phyloP scores from a whole-genome alignment of 2,329 filamentous ascomycete genomes.

The Pseudogymnoascus sp. region DNA sequence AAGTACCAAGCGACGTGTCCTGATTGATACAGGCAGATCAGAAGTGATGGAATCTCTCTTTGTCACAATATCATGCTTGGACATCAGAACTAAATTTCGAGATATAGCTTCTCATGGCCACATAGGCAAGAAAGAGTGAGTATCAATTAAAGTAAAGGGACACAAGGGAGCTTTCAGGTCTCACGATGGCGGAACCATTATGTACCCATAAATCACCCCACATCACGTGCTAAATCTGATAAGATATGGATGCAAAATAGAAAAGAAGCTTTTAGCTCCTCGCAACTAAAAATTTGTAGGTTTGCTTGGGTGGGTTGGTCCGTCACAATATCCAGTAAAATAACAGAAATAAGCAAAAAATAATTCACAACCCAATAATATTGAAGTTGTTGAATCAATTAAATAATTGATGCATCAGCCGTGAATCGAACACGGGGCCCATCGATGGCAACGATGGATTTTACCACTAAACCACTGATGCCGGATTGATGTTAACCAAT shows the following conservation, averaged over 20 bases:
- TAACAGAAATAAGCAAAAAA: background rate
- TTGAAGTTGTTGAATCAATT: background rate
- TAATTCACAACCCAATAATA: background rate
- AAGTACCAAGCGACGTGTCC: slow-evolving; percentile 3
- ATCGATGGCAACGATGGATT: slow-evolving; percentile 32
- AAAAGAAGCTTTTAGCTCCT: background rate
- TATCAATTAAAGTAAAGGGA: background rate
- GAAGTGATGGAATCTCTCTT: background rate
- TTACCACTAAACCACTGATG: slow-evolving; percentile 30
- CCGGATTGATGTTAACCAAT: background rate
- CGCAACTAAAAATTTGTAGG: background rate
- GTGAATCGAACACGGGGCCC: slow-evolving; percentile 7
- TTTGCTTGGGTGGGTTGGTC: background rate
- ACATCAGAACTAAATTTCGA: background rate
- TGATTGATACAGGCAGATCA: background rate
- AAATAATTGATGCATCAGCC: background rate
- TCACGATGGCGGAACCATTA: background rate
- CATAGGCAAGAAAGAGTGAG: background rate
- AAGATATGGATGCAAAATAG: background rate
- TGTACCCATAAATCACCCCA: background rate
- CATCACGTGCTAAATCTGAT: background rate
- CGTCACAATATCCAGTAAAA: background rate
- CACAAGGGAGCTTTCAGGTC: background rate
- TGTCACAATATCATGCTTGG: background rate
- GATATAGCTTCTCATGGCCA: background rate